Percentiles rank a stretch among this genome's conserved stretches.
These are phyloP conservation scores for Erythrobasidium yunnanense DNA, from an alignment of 768 basidiomycete genomes.

Conservation along the genomic window DNA sequence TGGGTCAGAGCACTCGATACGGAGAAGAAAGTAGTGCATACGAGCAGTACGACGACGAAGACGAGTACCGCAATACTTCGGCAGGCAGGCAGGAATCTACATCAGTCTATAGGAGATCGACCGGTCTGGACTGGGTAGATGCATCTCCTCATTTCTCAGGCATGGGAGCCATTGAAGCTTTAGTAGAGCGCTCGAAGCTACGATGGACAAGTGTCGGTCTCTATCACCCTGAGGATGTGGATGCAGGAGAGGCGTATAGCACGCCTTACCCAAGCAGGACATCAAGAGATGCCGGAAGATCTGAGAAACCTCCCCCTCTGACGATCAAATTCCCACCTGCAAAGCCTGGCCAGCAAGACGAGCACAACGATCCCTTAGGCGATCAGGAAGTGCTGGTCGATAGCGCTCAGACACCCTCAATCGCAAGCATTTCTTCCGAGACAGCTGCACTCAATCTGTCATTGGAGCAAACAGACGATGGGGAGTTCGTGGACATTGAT, in stretches of 20 bases:
- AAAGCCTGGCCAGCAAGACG: too few relatives aligned
- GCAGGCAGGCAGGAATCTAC: conserved; percentile 2
- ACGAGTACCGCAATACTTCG: neutral
- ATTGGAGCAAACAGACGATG: too few relatives aligned
- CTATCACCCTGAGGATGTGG: neutral
- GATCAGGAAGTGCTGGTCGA: too few relatives aligned
- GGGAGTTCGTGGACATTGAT: too few relatives aligned
- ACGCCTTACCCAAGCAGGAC: too few relatives aligned
- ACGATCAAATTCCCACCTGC: neutral
- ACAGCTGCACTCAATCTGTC: too few relatives aligned
- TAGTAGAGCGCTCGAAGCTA: conserved; percentile 10
- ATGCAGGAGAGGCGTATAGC: neutral
- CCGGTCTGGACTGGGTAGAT: conserved; percentile 21
- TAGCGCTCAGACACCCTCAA: neutral
- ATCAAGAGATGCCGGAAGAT: too few relatives aligned
- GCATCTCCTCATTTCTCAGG: conserved; percentile 10
- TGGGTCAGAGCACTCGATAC: neutral
- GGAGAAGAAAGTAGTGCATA: neutral
- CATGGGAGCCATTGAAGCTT: conserved; percentile 17
- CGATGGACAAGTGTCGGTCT: conserved; percentile 1
- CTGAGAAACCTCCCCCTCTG: neutral
- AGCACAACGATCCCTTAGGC: too few relatives aligned
- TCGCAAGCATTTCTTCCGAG: too few relatives aligned
- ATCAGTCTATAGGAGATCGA: neutral
- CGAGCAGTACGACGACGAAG: conserved; percentile 6